Conservation (phyloP, 257 asterid genomes). For the Salvia hispanica region DNA sequence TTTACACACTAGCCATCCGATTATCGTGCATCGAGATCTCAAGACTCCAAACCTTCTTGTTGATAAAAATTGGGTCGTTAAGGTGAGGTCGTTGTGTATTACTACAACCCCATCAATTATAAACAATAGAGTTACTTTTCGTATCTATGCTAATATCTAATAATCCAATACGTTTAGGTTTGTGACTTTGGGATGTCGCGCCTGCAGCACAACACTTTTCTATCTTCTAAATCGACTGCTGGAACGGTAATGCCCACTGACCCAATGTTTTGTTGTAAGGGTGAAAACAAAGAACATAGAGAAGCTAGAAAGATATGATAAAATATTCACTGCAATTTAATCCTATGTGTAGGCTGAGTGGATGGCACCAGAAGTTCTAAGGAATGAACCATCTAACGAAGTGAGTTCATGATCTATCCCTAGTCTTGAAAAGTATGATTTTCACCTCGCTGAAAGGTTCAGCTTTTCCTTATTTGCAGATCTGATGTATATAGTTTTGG, state of each 20-base stretch:
- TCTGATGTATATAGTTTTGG: constrained; percentile 96
- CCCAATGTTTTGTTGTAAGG: not conserved
- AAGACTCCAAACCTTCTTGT: constrained; percentile 98
- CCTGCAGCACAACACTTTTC: constrained; percentile 89
- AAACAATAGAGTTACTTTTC: constrained; percentile 7
- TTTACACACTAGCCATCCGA: constrained; percentile 91
- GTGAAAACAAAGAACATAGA: too few relatives aligned
- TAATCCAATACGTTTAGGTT: constrained; percentile 50
- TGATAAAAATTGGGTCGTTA: constrained; percentile 93
- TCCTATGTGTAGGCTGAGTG: constrained; percentile 83
- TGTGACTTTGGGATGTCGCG: constrained; percentile 99
- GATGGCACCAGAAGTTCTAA: constrained; percentile 98
- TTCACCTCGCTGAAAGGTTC: constrained; percentile 20
- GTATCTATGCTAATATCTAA: constrained; percentile 23
- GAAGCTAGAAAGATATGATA: not conserved
- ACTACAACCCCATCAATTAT: not conserved
- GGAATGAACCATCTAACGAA: constrained; percentile 96
- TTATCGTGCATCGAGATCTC: constrained; percentile 94
- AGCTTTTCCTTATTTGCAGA: constrained; percentile 47
- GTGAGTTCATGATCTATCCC: constrained; percentile 52
- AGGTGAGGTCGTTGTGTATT: constrained; percentile 49
- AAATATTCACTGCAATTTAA: constrained; percentile 25
- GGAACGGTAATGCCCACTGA: constrained; percentile 71
- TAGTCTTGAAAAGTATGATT: not conserved
- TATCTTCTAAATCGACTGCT: constrained; percentile 93